Percentiles rank a stretch among this genome's conserved stretches.
These are phyloP conservation scores for Striga hermonthica DNA, from an alignment of 305 asterid genomes.

Conservation along the genomic window DNA sequence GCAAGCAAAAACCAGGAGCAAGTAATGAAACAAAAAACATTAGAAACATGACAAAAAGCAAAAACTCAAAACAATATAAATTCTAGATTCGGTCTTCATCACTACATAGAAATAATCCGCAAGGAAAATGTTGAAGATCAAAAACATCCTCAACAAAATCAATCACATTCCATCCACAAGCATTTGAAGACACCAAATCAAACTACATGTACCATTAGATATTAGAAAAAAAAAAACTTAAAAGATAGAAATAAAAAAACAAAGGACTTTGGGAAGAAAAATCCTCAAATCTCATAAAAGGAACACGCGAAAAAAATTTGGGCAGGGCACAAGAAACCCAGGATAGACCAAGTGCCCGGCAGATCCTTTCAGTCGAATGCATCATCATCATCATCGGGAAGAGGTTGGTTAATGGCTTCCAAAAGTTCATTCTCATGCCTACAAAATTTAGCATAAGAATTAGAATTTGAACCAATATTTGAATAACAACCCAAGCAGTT, in stretches of 20 bases:
- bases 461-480: neutral
- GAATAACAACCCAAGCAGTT: neutral
- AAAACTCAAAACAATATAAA: too few relatives aligned
- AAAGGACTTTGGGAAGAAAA: neutral
- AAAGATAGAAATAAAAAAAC: neutral
- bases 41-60: too few relatives aligned
- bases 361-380: slow-evolving; percentile 42
- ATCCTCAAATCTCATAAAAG: neutral
- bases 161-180: too few relatives aligned
- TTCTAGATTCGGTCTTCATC: too few relatives aligned
- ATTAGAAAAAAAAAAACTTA: neutral
- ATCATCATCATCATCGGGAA: slow-evolving; percentile 70
- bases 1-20: too few relatives aligned
- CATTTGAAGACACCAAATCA: neutral
- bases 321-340: neutral
- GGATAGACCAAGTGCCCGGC: neutral
- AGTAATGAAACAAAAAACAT: too few relatives aligned
- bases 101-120: too few relatives aligned
- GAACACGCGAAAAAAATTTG: neutral
- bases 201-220: neutral
- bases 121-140: too few relatives aligned
- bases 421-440: slow-evolving; percentile 57
- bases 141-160: too few relatives aligned
- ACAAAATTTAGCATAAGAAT: too few relatives aligned
- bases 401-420: slow-evolving; percentile 60